These are phyloP conservation scores for Fusarium solani-melongenae DNA, from an alignment of 2,329 filamentous ascomycete genomes.

Conservation along the genomic window DNA sequence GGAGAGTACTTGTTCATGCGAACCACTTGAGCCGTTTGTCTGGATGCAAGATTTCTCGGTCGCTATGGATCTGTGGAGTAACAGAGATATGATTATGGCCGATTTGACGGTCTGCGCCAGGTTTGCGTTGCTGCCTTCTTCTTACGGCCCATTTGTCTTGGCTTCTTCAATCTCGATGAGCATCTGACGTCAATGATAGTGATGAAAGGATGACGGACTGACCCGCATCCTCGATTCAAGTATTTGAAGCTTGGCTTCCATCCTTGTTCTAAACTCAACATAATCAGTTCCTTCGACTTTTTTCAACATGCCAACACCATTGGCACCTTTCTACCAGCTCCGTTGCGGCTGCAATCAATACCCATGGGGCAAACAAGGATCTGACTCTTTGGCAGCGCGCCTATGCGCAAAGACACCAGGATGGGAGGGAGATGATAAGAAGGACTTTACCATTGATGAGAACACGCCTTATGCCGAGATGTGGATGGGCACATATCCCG, in stretches of 20 bases:
- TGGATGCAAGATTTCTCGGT: not conserved
- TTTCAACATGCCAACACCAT: conserved; percentile 32
- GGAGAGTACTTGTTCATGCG: not conserved
- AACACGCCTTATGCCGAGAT: conserved; percentile 71
- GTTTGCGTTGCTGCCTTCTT: not conserved
- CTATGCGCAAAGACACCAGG: conserved; percentile 74
- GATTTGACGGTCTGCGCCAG: not conserved
- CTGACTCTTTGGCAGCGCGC: conserved; percentile 71
- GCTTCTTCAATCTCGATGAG: not conserved
- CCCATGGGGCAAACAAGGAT: conserved; percentile 77
- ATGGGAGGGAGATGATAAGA: conserved; percentile 32
- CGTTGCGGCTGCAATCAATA: conserved; percentile 67
- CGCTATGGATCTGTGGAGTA: not conserved
- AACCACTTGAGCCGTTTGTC: not conserved
- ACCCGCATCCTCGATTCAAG: not conserved
- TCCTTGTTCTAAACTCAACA: not conserved
- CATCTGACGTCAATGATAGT: conserved; percentile 40
- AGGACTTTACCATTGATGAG: conserved; percentile 71
- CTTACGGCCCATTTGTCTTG: not conserved
- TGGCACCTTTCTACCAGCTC: conserved; percentile 57
- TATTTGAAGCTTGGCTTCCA: not conserved
- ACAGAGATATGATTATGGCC: not conserved
- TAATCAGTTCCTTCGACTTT: not conserved
- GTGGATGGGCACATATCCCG: conserved; percentile 84
- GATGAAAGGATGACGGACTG: conserved; percentile 37